These are phyloP conservation scores for Microbotryum lychnidis-dioicae DNA, from an alignment of 1,284 basidiomycete genomes.

Conservation along the genomic window DNA sequence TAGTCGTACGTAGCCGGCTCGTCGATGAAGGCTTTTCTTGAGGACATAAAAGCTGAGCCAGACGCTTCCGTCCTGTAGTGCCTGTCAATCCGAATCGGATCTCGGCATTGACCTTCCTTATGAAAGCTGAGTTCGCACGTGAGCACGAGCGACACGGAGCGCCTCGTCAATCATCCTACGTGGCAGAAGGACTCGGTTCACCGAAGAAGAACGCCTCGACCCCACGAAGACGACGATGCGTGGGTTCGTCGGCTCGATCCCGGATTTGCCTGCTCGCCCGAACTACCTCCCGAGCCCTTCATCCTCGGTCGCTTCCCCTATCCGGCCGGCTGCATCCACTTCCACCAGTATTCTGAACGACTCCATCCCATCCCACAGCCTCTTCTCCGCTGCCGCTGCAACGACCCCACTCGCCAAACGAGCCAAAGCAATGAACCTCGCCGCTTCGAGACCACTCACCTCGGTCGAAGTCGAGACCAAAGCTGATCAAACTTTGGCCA, in stretches of 20 bases:
- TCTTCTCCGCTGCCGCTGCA: too few relatives aligned
- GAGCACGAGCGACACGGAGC: slow-evolving; percentile 6
- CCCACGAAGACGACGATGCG: neutral
- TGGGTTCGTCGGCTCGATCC: neutral
- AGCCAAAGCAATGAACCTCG: slow-evolving; percentile 10
- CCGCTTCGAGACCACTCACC: slow-evolving; percentile 5
- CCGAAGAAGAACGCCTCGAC: neutral
- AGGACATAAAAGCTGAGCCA: too few relatives aligned
- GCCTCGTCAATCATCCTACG: neutral
- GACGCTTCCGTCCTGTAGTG: neutral
- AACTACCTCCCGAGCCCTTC: neutral
- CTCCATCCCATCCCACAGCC: too few relatives aligned
- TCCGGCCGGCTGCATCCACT: neutral
- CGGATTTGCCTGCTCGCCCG: neutral
- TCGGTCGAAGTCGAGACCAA: slow-evolving; percentile 2
- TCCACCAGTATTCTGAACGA: neutral
- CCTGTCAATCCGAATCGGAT: slow-evolving; percentile 13
- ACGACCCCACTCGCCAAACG: neutral
- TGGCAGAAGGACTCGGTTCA: neutral
- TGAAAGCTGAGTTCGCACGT: slow-evolving; percentile 14
- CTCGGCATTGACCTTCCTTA: neutral
- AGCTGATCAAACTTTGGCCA: slow-evolving; percentile 9
- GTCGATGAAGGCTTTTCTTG: too few relatives aligned
- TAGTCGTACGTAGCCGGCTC: too few relatives aligned
- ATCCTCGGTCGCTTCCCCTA: neutral